Percentiles rank a stretch among this genome's conserved stretches.
These are phyloP conservation scores for Pythium utonaiense DNA, from an alignment of 352 stramenopile genomes.

Conservation along the genomic window DNA sequence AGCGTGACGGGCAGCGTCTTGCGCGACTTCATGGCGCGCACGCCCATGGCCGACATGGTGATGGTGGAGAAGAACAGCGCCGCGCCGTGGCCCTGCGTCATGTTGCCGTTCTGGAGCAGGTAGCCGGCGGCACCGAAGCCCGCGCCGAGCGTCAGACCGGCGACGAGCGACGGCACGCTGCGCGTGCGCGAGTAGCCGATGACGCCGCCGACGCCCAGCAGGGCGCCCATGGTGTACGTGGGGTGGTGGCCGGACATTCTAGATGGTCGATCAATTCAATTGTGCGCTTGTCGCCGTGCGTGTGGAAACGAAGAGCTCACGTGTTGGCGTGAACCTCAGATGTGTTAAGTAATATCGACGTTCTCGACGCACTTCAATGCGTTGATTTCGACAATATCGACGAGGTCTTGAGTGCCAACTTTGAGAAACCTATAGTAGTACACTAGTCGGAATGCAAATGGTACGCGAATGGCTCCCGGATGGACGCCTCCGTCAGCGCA, in stretches of 20 bases:
- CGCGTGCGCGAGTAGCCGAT: slow-evolving; percentile 82
- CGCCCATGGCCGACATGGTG: slow-evolving; percentile 83
- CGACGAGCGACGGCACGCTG: slow-evolving; percentile 77
- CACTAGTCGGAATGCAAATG: neutral
- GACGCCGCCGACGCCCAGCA: slow-evolving; percentile 59
- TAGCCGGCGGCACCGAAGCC: slow-evolving; percentile 77
- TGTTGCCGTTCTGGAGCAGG: slow-evolving; percentile 76
- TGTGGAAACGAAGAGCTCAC: neutral
- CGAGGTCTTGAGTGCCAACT: neutral
- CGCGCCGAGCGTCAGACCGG: slow-evolving; percentile 72
- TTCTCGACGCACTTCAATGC: neutral
- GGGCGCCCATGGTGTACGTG: slow-evolving; percentile 79
- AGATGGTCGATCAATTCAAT: neutral
- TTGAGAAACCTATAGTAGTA: neutral
- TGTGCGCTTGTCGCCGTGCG: neutral
- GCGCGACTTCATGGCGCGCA: slow-evolving; percentile 68
- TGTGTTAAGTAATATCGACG: neutral
- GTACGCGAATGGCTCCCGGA: neutral
- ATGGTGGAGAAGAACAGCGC: slow-evolving; percentile 79
- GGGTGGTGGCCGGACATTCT: slow-evolving; percentile 70
- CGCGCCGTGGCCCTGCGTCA: slow-evolving; percentile 79
- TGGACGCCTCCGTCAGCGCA: neutral
- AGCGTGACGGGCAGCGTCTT: slow-evolving; percentile 76
- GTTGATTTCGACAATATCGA: neutral
- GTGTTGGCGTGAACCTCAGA: neutral